These are phyloP conservation scores for Alternaria atra DNA, from an alignment of 2,329 filamentous ascomycete species.

Conservation along the genomic window DNA sequence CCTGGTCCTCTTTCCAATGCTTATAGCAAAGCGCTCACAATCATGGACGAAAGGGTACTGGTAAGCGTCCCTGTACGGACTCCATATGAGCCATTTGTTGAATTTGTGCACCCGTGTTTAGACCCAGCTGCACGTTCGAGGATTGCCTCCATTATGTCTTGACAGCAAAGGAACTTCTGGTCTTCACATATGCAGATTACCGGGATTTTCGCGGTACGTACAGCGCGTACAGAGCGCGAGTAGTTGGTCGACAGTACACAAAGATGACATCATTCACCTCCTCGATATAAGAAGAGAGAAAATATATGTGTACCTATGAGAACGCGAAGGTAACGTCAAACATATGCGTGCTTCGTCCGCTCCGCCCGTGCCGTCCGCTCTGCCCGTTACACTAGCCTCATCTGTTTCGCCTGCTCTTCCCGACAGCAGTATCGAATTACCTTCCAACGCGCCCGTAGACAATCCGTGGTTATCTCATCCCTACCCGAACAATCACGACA, in stretches of 20 bases:
- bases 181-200: neutral
- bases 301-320: neutral
- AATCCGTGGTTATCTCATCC: neutral
- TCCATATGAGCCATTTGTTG: no score
- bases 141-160: neutral
- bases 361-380: no score
- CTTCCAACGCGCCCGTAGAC: neutral
- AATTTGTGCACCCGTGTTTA: no score
- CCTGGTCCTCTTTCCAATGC: fast-evolving
- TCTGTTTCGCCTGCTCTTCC: no score
- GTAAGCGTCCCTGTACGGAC: no score
- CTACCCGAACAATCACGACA: neutral
- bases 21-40: no score
- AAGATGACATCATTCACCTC: neutral
- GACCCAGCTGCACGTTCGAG: neutral
- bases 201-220: neutral
- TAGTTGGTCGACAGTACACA: no score
- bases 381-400: no score
- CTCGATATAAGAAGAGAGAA: neutral
- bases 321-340: neutral
- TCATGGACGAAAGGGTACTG: neutral
- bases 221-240: no score
- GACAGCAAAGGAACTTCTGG: neutral
- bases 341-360: no score
- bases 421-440: neutral